Evolutionary conservation across 2,329 filamentous ascomycete species (phyloP).

Genomic region (Aphanoascus verrucosus): DNA sequence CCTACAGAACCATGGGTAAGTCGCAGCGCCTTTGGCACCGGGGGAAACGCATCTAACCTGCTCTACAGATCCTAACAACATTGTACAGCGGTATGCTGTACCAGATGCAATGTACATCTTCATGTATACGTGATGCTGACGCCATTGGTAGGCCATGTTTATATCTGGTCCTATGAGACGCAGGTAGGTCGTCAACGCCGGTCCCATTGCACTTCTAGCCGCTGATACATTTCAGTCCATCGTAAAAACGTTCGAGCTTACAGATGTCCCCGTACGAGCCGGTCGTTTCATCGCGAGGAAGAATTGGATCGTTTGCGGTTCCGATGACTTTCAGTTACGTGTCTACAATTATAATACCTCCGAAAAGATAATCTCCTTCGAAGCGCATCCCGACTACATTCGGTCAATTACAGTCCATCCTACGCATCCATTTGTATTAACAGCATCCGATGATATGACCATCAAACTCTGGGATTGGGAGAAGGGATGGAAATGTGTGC

Average conservation of each 20-base stretch:
- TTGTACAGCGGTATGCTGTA: conserved; percentile 71
- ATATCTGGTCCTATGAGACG: conserved; percentile 98
- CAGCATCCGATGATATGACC: conserved; percentile 95
- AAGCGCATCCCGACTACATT: conserved; percentile 97
- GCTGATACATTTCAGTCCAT: conserved; percentile 50
- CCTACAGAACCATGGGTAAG: conserved; percentile 88
- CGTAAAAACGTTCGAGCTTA: conserved; percentile 97
- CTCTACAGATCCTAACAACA: conserved; percentile 62
- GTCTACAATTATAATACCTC: conserved; percentile 99
- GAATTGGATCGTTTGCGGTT: conserved; percentile 97
- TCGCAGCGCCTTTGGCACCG: conserved; percentile 8
- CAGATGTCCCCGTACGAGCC: conserved; percentile 92
- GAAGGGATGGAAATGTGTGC: conserved; percentile 93
- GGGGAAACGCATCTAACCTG: conserved; percentile 20
- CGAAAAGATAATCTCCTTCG: conserved; percentile 94
- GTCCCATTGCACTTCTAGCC: background rate
- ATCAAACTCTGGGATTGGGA: conserved; percentile 99
- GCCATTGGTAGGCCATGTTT: conserved; percentile 66
- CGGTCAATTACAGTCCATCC: conserved; percentile 93
- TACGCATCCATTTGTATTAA: conserved; percentile 88
- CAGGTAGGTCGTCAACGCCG: conserved; percentile 42
- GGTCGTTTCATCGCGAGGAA: conserved; percentile 94
- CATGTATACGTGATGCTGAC: conserved; percentile 19
- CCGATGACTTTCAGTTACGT: conserved; percentile 77
- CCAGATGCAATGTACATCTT: conserved; percentile 7